phyloP scores from a whole-genome alignment of 331 rosid species.

The Pyracantha coccinea region DNA sequence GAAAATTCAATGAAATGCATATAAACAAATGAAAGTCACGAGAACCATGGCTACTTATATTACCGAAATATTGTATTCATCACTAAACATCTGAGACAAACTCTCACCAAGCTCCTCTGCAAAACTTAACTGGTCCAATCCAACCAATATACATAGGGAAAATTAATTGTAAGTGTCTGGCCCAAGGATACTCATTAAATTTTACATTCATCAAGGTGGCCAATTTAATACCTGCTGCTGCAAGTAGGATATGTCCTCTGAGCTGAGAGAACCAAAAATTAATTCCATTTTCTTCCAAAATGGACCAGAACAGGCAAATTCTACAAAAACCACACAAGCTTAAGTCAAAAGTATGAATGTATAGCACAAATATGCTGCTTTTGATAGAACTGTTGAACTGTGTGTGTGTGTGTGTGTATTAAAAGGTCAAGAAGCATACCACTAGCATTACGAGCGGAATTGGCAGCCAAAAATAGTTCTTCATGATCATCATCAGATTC shows the following conservation, averaged over 20 bases:
- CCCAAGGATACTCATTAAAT: neutral
- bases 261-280: conserved; percentile 52
- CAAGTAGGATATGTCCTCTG: conserved; percentile 64
- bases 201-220: conserved; percentile 10
- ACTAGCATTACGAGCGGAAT: conserved; percentile 56
- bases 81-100: conserved; percentile 48
- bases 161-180: conserved; percentile 11
- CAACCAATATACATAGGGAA: conserved; percentile 17
- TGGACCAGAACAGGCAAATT: conserved; percentile 55
- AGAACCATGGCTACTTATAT: conserved; percentile 11
- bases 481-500: conserved; percentile 75
- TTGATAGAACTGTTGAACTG: neutral
- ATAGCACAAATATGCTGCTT: conserved; percentile 2
- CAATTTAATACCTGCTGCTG: conserved; percentile 61
- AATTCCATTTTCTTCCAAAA: conserved; percentile 77
- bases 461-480: conserved; percentile 67
- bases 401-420: neutral
- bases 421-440: conserved; percentile 44
- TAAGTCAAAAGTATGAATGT: conserved; percentile 14
- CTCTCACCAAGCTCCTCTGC: conserved; percentile 57
- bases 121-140: conserved; percentile 44
- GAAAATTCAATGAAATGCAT: conserved; percentile 7
- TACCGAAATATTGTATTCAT: conserved; percentile 52
- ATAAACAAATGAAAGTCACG: conserved; percentile 4
- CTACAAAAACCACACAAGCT: conserved; percentile 38